Evolutionary conservation across 106 monocot genomes (phyloP).

Genomic region (Vanilla planifolia): DNA sequence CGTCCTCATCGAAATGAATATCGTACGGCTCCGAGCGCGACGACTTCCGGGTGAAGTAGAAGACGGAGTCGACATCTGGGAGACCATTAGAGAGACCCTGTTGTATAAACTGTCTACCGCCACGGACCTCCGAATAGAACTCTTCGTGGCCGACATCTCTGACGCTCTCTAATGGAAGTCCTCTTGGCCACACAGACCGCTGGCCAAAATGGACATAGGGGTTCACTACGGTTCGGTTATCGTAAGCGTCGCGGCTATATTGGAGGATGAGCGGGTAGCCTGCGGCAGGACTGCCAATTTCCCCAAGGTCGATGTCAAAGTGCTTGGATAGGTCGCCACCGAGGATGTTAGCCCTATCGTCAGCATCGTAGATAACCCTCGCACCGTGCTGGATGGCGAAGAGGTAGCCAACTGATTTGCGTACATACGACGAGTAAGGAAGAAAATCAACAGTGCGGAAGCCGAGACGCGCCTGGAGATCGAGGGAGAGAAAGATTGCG

Average conservation of each 20-base stretch:
- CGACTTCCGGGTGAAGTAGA: conserved; percentile 58
- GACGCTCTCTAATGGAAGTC: conserved; percentile 41
- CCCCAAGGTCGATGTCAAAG: conserved; percentile 37
- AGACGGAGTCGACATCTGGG: conserved; percentile 49
- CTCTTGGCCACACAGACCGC: conserved; percentile 55
- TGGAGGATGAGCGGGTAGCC: conserved; percentile 28
- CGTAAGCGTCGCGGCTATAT: conserved; percentile 31
- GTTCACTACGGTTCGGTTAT: conserved; percentile 43
- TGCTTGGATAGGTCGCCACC: conserved; percentile 22
- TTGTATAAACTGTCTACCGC: conserved; percentile 50
- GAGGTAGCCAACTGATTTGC: conserved; percentile 40
- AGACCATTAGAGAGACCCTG: conserved; percentile 57
- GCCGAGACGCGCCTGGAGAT: conserved; percentile 36
- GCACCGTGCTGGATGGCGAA: conserved; percentile 61
- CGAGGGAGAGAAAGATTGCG: conserved; percentile 45
- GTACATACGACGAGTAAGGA: conserved; percentile 18
- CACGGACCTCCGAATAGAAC: conserved; percentile 46
- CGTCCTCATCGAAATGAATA: conserved; percentile 40
- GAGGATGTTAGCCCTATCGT: conserved; percentile 37
- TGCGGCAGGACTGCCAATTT: not conserved
- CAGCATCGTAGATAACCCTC: conserved; percentile 44
- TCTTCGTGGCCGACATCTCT: conserved; percentile 33
- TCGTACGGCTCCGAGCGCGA: conserved; percentile 21
- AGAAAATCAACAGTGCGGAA: conserved; percentile 28
- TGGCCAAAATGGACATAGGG: conserved; percentile 60